Evolutionary conservation across 2,329 filamentous ascomycete genomes (phyloP), one percentile per base, ranked within the genome.

Genomic region (Penicillium hesseltinei): DNA sequence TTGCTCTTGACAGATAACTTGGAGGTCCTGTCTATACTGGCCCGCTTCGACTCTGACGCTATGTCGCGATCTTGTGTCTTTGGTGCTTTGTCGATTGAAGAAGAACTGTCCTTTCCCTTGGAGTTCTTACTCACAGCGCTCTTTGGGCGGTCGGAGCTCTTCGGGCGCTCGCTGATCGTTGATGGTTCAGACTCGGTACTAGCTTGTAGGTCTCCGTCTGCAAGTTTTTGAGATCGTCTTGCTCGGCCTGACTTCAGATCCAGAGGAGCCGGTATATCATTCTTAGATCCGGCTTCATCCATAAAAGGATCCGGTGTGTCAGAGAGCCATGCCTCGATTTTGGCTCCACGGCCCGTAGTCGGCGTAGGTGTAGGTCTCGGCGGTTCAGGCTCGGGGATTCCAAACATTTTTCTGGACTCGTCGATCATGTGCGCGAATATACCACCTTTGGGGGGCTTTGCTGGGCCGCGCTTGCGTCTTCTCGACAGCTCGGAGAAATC

Each of bases 281-380:
- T 73, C 29, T 68, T 66, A 4, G 66, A 63, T 23, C 68, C 65
- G 33, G 69, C 62, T 23, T 69, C 69, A n/a, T 82, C 80, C 47
- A 79, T 59, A 57, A 85, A 83, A 2, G 82, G 81, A 69, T 85
- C 82, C 9, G 80, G 77, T 2, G 82, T 84, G 51, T 75, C 76
- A 2, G 80, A 80, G 6, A 88, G 78, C 85, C 85, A 88, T 48
- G 84, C 82, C 70, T 87, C 82, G 27, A 88, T 81, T 47, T 83
- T 83, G 51, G 79, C 78, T 15, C 80, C 75, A 45, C 79, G 79
- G 21, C 66, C 66, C 17, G 65, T 66, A 10, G 62, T 59, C n/a
- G 69, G 69, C 11, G 76, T 73, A n/a, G 77, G 76, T 35, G 75
- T 72, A 23, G 77, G 76, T 48, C 71, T 69, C 1, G 76, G 71